phyloP scores from a whole-genome alignment of 2,329 filamentous ascomycete genomes.

The Trichoderma sp. region DNA sequence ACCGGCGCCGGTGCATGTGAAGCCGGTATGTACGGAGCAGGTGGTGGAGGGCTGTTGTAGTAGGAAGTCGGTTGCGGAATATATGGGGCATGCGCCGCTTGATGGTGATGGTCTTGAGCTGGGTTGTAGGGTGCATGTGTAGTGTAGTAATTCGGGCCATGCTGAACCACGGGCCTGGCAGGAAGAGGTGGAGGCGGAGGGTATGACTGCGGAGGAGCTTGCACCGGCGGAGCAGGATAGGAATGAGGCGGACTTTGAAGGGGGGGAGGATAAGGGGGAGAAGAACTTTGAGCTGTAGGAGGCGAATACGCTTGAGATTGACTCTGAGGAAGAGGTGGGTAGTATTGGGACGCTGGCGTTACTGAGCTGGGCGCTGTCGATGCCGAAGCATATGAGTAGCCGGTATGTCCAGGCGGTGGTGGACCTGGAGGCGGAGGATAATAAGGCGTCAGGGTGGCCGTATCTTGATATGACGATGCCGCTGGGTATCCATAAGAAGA shows the following conservation, averaged over 20 bases:
- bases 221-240: neutral
- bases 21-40: neutral
- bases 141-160: neutral
- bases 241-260: neutral
- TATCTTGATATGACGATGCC: neutral
- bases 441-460: neutral
- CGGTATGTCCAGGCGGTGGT: neutral
- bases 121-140: constrained; percentile 1
- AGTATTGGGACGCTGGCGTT: neutral
- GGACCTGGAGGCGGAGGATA: constrained; percentile 21
- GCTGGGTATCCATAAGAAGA: constrained; percentile 2
- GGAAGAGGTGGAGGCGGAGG: constrained; percentile 9
- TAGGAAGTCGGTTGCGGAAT: neutral
- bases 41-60: neutral
- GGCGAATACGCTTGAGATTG: neutral
- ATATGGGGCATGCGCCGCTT: neutral
- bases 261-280: neutral
- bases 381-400: neutral
- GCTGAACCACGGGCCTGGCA: neutral
- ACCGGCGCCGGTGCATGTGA: neutral
- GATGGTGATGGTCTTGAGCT: neutral
- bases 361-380: neutral
- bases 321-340: neutral
- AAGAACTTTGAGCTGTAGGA: neutral
- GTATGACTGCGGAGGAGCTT: neutral